phyloP scores from a whole-genome alignment of 768 basidiomycete genomes.

The Mycena leptocephala region DNA sequence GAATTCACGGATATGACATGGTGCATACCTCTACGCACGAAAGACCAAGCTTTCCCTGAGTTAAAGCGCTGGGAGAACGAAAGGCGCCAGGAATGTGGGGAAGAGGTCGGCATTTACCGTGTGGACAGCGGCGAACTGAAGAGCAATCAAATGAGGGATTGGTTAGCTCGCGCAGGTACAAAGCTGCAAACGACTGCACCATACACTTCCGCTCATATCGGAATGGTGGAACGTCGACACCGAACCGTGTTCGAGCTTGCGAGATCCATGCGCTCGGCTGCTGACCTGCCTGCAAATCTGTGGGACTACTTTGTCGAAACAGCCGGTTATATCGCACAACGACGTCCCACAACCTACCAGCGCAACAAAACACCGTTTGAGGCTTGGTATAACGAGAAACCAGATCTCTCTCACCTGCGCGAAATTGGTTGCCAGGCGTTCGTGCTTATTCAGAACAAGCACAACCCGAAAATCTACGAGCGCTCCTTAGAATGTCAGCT shows the following conservation, averaged over 20 bases:
- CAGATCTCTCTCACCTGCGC: slow-evolving; percentile 47
- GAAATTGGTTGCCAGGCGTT: slow-evolving; percentile 54
- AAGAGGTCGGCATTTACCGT: not conserved
- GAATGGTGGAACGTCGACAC: not conserved
- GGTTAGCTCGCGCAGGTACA: not conserved
- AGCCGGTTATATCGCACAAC: not conserved
- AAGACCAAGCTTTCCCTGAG: not conserved
- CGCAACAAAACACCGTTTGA: slow-evolving; percentile 41
- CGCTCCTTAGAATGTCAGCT: slow-evolving; percentile 52
- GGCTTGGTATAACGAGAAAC: slow-evolving; percentile 38
- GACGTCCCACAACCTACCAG: not conserved
- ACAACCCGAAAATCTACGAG: slow-evolving; percentile 46
- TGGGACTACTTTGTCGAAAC: slow-evolving; percentile 11
- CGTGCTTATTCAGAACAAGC: slow-evolving; percentile 51
- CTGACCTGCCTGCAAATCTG: not conserved
- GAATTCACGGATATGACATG: not conserved
- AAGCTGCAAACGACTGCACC: not conserved
- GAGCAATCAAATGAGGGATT: not conserved
- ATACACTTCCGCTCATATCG: slow-evolving; percentile 12
- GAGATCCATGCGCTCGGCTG: not conserved
- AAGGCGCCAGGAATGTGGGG: not conserved
- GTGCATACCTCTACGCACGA: not conserved
- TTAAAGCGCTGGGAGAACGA: slow-evolving; percentile 3
- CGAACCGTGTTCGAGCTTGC: not conserved
- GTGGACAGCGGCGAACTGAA: slow-evolving; percentile 7